phyloP scores from a whole-genome alignment of 140 eudicot genomes.

The Bidens hawaiensis region DNA sequence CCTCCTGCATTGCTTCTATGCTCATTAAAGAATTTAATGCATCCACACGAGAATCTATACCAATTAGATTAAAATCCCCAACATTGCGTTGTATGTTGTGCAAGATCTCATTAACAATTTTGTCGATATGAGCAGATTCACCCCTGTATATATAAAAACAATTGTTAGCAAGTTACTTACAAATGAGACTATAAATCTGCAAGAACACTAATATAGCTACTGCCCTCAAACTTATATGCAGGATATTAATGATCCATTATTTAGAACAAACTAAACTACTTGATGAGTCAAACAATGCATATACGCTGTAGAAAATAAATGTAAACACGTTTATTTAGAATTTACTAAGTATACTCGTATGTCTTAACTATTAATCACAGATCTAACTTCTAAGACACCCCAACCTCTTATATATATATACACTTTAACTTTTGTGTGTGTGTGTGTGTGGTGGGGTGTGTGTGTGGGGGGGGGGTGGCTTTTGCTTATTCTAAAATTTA shows the following conservation, averaged over 20 bases:
- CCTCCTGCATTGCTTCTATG: neutral
- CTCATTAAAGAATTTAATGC: neutral
- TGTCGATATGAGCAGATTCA: neutral
- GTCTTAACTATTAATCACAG: neutral
- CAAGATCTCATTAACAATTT: neutral
- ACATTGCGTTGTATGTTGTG: neutral
- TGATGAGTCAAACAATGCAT: neutral
- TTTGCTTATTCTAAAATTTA: neutral
- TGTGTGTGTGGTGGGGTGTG: too few species aligned
- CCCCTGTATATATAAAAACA: neutral
- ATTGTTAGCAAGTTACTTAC: neutral
- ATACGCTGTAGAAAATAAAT: neutral
- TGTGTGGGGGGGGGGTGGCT: too few species aligned
- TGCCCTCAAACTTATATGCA: too few species aligned
- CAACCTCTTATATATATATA: neutral
- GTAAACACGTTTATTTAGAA: neutral
- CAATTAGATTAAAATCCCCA: neutral
- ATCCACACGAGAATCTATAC: neutral
- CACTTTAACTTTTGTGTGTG: neutral
- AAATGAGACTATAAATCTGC: neutral
- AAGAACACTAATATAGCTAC: too few species aligned
- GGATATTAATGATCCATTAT: too few species aligned
- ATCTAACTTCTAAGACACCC: neutral
- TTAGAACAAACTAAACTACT: too few species aligned
- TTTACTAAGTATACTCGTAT: neutral